Percentiles rank a stretch among this genome's conserved stretches.
phyloP scores from a whole-genome alignment of 768 basidiomycete species.

The Pisolithus marmoratus region DNA sequence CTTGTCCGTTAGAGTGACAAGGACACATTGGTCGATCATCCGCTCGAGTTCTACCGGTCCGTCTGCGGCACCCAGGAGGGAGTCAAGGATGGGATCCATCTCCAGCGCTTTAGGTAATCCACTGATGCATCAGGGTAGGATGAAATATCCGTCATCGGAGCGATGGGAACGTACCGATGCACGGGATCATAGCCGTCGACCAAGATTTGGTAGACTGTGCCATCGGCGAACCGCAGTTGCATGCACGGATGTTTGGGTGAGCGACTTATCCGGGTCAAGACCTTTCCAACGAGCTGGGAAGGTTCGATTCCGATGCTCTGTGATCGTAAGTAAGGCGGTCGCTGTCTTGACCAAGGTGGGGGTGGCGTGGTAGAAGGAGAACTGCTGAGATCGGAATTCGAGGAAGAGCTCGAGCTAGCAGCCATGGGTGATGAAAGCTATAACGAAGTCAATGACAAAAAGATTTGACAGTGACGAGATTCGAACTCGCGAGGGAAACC shows the following conservation, averaged over 20 bases:
- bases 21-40: conserved; percentile 46
- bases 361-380: conserved; percentile 13
- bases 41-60: conserved; percentile 30
- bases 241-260: conserved; percentile 41
- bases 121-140: conserved; percentile 7
- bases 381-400: conserved; percentile 8
- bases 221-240: conserved; percentile 43
- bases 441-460: conserved; percentile 10
- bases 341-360: conserved; percentile 18
- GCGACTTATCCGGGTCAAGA: conserved; percentile 33
- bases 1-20: conserved; percentile 52
- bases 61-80: conserved; percentile 36
- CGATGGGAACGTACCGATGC: conserved; percentile 27
- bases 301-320: conserved; percentile 35
- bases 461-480: conserved; percentile 52
- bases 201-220: conserved; percentile 42
- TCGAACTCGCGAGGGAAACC: conserved; percentile 56
- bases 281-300: conserved; percentile 38
- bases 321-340: conserved; percentile 32
- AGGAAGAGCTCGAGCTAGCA: neutral
- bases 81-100: conserved; percentile 38
- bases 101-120: conserved; percentile 59
- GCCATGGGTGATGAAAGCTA: too few species aligned
- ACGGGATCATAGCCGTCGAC: conserved; percentile 59
- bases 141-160: neutral